Evolutionary conservation across 352 stramenopile species (phyloP).

Genomic region (Phytophthora cactorum): DNA sequence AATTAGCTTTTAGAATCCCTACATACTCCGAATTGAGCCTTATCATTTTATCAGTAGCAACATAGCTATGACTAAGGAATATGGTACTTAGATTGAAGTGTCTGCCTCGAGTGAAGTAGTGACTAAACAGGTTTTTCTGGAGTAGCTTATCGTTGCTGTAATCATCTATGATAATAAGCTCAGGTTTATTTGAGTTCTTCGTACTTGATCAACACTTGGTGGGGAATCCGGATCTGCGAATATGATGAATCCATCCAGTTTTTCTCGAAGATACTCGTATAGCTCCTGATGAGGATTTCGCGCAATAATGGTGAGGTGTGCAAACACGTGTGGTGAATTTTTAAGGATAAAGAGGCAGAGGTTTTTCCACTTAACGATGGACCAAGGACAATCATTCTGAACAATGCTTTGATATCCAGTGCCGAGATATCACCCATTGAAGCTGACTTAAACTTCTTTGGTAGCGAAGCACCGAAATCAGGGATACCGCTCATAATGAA

Average conservation of each 20-base stretch:
- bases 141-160: neutral
- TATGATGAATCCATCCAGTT: neutral
- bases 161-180: neutral
- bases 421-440: conserved; percentile 7
- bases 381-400: conserved; percentile 1
- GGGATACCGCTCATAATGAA: conserved; percentile 9
- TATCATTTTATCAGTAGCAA: too few species aligned
- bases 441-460: conserved; percentile 14
- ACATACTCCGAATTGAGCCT: too few species aligned
- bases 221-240: too few species aligned
- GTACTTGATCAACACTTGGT: too few species aligned
- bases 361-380: neutral
- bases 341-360: neutral
- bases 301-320: neutral
- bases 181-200: neutral
- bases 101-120: neutral
- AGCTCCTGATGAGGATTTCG: neutral
- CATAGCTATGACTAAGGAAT: too few species aligned
- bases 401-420: neutral
- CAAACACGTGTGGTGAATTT: neutral
- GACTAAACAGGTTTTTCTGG: neutral
- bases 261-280: neutral
- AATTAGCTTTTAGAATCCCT: too few species aligned
- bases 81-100: too few species aligned
- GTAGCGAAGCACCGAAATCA: conserved; percentile 6